Conservation (phyloP, 768 basidiomycete genomes). For the Russula ochroleuca region DNA sequence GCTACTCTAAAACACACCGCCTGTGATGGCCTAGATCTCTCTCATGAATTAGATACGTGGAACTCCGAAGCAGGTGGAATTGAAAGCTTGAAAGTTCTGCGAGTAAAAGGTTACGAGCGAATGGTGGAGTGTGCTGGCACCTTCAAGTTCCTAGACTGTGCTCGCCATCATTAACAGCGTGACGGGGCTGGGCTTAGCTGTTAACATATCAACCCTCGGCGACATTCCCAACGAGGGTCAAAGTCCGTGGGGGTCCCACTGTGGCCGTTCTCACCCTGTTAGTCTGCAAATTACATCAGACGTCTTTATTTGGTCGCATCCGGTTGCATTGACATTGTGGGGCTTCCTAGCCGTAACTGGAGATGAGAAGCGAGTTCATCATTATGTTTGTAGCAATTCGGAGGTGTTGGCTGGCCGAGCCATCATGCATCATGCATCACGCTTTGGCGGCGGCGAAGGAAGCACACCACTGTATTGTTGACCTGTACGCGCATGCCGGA, state of each 20-base stretch:
- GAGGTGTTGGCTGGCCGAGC: background rate
- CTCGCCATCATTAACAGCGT: background rate
- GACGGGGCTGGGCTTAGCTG: background rate
- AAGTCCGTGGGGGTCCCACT: background rate
- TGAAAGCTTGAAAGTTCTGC: background rate
- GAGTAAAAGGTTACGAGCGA: background rate
- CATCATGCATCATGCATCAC: background rate
- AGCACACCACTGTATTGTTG: too few relatives aligned
- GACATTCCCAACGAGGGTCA: background rate
- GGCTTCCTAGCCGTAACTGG: background rate
- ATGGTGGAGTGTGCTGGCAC: background rate
- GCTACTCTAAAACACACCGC: background rate
- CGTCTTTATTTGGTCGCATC: background rate
- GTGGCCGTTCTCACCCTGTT: background rate
- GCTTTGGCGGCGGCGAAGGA: background rate
- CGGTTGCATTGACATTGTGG: background rate
- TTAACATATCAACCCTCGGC: background rate
- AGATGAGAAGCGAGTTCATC: background rate
- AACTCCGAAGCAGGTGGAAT: background rate
- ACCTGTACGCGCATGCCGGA: too few relatives aligned
- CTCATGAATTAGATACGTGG: background rate
- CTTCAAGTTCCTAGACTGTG: background rate
- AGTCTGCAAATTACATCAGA: background rate
- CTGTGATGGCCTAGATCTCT: background rate
- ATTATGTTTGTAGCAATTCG: background rate